Evolutionary conservation across 345 rosid species (phyloP).

Genomic region (Eucalyptus paniculata): DNA sequence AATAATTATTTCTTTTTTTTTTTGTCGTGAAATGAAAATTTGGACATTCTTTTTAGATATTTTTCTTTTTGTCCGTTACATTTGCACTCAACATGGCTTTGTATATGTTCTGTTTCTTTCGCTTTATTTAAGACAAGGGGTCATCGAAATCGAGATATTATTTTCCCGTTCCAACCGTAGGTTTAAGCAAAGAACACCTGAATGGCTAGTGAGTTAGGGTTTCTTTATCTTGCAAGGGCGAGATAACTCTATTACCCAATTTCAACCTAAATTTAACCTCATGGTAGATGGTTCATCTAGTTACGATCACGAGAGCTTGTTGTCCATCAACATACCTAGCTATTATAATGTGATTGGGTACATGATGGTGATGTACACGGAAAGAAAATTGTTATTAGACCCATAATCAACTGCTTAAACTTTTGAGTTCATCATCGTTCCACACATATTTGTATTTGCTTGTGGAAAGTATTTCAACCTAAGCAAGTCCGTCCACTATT

Average conservation of each 20-base stretch:
- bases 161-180: not conserved
- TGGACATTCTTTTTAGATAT: not conserved
- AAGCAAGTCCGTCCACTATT: not conserved
- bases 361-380: not conserved
- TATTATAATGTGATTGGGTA: not conserved
- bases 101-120: not conserved
- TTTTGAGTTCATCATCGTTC: not conserved
- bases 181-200: not conserved
- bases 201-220: not conserved
- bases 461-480: not conserved
- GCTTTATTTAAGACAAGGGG: not conserved
- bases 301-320: not conserved
- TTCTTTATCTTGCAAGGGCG: not conserved
- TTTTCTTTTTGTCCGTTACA: not conserved
- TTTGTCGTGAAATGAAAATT: not conserved
- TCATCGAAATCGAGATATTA: not conserved
- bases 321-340: not conserved
- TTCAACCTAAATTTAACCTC: not conserved
- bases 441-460: not conserved
- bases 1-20: not conserved
- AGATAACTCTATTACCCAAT: not conserved
- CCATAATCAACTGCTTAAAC: not conserved
- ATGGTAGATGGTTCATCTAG: not conserved
- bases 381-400: not conserved
- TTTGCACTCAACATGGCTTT: not conserved